These are phyloP conservation scores for Penicillium cataractarum DNA, from an alignment of 495 filamentous ascomycete genomes.

Conservation along the genomic window DNA sequence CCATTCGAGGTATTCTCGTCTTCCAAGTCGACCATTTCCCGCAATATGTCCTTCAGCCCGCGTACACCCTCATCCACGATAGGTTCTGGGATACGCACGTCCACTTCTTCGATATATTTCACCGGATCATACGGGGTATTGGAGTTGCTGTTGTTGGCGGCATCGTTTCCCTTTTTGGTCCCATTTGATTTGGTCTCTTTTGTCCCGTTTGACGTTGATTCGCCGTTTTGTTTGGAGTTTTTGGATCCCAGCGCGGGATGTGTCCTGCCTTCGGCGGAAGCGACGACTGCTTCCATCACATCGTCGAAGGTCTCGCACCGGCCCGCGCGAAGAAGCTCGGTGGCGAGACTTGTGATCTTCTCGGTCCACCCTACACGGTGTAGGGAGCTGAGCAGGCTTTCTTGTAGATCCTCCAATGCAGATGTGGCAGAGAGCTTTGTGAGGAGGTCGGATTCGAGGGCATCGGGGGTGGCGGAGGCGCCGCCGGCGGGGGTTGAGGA, in stretches of 20 bases:
- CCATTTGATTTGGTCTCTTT: conserved; percentile 31
- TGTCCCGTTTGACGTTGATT: conserved; percentile 24
- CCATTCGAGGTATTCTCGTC: conserved; percentile 42
- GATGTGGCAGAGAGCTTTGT: conserved; percentile 46
- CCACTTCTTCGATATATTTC: conserved; percentile 41
- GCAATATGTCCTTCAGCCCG: conserved; percentile 51
- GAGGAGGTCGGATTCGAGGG: conserved; percentile 51
- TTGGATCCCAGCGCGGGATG: conserved; percentile 36
- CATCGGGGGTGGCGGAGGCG: conserved; percentile 32
- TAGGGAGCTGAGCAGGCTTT: conserved; percentile 44
- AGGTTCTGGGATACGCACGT: conserved; percentile 45
- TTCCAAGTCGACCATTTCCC: conserved; percentile 53
- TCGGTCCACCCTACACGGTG: conserved; percentile 51
- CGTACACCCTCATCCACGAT: conserved; percentile 51
- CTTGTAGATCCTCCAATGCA: conserved; percentile 49
- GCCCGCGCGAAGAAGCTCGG: conserved; percentile 50
- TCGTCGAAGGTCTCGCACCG: conserved; percentile 54
- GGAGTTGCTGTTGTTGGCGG: conserved; percentile 12
- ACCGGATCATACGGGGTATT: conserved; percentile 26
- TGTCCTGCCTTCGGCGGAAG: conserved; percentile 43
- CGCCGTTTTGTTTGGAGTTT: conserved; percentile 20
- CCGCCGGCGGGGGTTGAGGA: conserved; percentile 31
- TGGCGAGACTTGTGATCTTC: conserved; percentile 41
- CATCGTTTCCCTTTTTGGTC: conserved; percentile 27
- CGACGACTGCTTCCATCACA: conserved; percentile 47